Conservation (phyloP, 352 stramenopile genomes). For the Globisporangium spinosum region DNA sequence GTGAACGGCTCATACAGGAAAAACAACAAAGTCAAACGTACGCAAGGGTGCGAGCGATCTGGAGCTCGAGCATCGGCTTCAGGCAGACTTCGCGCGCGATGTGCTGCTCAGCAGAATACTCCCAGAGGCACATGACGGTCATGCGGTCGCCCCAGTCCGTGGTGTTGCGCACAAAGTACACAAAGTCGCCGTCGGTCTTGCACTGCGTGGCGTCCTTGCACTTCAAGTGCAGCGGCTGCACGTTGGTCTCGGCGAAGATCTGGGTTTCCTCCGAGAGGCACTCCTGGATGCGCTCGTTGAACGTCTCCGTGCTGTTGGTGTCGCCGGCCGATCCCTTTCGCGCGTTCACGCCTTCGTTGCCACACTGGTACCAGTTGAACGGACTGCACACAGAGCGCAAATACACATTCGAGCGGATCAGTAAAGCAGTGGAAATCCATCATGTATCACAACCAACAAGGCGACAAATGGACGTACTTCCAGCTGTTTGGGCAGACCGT, state of each 20-base stretch:
- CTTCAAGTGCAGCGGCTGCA: conserved; percentile 67
- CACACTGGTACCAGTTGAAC: conserved; percentile 83
- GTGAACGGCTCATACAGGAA: not conserved
- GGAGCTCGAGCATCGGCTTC: conserved; percentile 70
- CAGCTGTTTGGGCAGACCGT: conserved; percentile 77
- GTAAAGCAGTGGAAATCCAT: not conserved
- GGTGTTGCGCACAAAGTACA: conserved; percentile 79
- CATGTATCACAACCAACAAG: not conserved
- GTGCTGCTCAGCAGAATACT: conserved; percentile 53
- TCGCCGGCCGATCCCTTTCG: conserved; percentile 8
- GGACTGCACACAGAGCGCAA: conserved; percentile 31
- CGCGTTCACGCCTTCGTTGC: conserved; percentile 49
- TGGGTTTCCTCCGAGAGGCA: conserved; percentile 64
- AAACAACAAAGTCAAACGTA: conserved; percentile 13
- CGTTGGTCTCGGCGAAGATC: conserved; percentile 69
- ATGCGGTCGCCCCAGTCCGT: conserved; percentile 85
- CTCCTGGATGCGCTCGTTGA: conserved; percentile 49
- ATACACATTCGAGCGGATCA: not conserved
- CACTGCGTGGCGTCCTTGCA: conserved; percentile 62
- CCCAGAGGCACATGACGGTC: conserved; percentile 82
- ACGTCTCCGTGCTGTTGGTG: conserved; percentile 32
- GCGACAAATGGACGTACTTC: conserved; percentile 39
- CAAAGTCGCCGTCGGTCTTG: conserved; percentile 52
- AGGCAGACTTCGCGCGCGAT: conserved; percentile 58
- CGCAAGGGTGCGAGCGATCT: conserved; percentile 56